A percentile compares a stretch with the other conserved stretches of the same genome.
Conservation (phyloP, 2,329 filamentous ascomycete species). For the Chalaropsis thielavioides region DNA sequence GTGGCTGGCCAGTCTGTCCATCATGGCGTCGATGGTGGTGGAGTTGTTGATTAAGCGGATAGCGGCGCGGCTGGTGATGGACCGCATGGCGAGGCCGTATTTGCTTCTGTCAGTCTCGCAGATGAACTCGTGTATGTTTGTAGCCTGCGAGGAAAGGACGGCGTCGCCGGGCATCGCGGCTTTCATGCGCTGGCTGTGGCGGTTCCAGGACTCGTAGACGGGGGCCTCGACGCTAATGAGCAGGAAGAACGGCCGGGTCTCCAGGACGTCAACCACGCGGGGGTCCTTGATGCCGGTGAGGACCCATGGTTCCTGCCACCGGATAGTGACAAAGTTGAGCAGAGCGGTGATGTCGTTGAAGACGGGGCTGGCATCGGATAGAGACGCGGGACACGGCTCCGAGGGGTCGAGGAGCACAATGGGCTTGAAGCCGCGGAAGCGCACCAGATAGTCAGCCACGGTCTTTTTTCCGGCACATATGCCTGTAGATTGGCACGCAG, state of each 20-base stretch:
- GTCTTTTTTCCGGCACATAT: slow-evolving; percentile 89
- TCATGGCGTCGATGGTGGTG: slow-evolving; percentile 53
- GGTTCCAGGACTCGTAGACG: slow-evolving; percentile 65
- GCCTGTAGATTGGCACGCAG: slow-evolving; percentile 35
- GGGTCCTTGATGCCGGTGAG: slow-evolving; percentile 71
- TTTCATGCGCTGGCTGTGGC: slow-evolving; percentile 44
- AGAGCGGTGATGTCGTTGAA: slow-evolving; percentile 54
- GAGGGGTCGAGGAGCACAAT: slow-evolving; percentile 40
- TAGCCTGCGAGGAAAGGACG: slow-evolving; percentile 21
- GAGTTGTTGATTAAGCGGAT: slow-evolving; percentile 79
- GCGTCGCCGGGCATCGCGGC: slow-evolving; percentile 1
- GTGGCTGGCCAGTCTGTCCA: slow-evolving; percentile 56
- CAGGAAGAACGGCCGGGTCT: slow-evolving; percentile 79
- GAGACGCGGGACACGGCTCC: slow-evolving; percentile 42
- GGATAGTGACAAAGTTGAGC: slow-evolving; percentile 69
- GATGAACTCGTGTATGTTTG: slow-evolving; percentile 40
- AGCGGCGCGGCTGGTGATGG: slow-evolving; percentile 67
- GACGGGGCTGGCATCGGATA: slow-evolving; percentile 26
- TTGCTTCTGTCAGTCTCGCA: slow-evolving; percentile 55
- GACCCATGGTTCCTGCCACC: slow-evolving; percentile 75
- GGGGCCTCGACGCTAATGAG: slow-evolving; percentile 86
- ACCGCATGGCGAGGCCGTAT: slow-evolving; percentile 53
- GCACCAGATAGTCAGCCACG: slow-evolving; percentile 73
- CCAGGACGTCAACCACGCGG: slow-evolving; percentile 55
- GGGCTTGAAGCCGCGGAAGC: slow-evolving; percentile 67